These are phyloP conservation scores for Lycium ferocissimum DNA, from an alignment of 257 asterid species.

Conservation along the genomic window DNA sequence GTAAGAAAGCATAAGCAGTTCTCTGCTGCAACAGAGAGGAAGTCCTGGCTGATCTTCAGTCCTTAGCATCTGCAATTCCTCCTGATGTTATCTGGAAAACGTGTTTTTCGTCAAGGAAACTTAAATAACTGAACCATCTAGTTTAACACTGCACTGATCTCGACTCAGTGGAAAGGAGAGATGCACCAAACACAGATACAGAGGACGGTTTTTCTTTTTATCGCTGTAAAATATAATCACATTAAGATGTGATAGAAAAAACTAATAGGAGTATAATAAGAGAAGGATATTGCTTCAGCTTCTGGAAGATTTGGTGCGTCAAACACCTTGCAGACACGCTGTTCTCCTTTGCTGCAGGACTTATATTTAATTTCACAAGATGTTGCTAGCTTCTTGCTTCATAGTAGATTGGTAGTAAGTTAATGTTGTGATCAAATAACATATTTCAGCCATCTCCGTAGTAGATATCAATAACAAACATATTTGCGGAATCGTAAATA, in stretches of 20 bases:
- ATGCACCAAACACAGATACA: not conserved
- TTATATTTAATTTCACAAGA: not conserved
- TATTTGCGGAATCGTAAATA: no score
- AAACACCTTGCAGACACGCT: slow-evolving; percentile 97
- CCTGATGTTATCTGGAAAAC: slow-evolving; percentile 94
- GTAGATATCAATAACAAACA: no score
- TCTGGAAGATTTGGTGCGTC: slow-evolving; percentile 99
- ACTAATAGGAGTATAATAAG: not conserved
- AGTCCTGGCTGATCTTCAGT: slow-evolving; percentile 44
- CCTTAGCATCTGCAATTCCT: slow-evolving; percentile 98
- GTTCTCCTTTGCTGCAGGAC: slow-evolving; percentile 72
- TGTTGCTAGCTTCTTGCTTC: not conserved
- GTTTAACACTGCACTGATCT: not conserved
- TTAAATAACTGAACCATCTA: not conserved
- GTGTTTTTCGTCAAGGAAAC: slow-evolving; percentile 61
- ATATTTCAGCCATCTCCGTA: not conserved
- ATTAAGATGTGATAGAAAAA: slow-evolving; percentile 21
- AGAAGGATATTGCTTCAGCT: slow-evolving; percentile 97
- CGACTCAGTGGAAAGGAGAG: not conserved
- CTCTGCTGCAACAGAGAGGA: not conserved
- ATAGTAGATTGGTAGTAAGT: not conserved
- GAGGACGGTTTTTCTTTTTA: not conserved
- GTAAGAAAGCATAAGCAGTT: not conserved
- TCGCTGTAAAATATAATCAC: not conserved
- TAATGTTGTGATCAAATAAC: not conserved